Base-by-base conservation (phyloP, 352 stramenopile genomes). In the Globisporangium yorkense region DNA sequence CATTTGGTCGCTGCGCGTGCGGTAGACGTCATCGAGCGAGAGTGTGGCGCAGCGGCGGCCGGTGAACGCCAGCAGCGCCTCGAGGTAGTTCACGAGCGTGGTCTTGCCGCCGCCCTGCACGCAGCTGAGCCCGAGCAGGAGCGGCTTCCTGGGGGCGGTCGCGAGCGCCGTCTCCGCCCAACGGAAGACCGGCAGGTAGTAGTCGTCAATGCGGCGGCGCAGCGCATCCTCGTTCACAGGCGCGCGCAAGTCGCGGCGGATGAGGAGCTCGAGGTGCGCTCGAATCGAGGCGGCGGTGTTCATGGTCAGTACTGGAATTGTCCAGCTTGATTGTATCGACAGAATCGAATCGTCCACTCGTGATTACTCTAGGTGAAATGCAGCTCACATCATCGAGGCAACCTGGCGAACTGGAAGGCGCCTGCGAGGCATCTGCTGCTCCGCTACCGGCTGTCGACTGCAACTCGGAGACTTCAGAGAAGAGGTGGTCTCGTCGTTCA, bases 101-200 rank as follows among this genome's bases (percentile, higher is more conserved):
- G 87, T 96, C 62, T 94, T 96, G 21, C 87, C 87, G 8, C 84
- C 80, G 12, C 87, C 87, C 69, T 95, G 85, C 48, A 88, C 83
- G 62, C 83, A 92, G 58, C 81, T 95, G 20, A 95, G 59, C 2
- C 85, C 85, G 27, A 95, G 71, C 57, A 78, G 75, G n/a, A 92
- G 35, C 33, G 20, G 29, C 21, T 41, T 48, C 18, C 9, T 54
- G 18, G 20, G 12, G 16, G 16, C 18, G 16, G 3, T n/a, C n/a
- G 29, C 43, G 41, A 27, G 63, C 62, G 20, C 63, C 54, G 76
- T 72, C 24, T 79, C 67, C 20, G 74, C 80, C 85, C 85, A 94
- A 43, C 70, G 62, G 41, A 89, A 89, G 63, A 94, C 75, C 35
- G 85, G 83, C 50, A 89, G 70, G 59, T 89, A 94, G 61, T 81